Evolutionary conservation across 2,329 filamentous ascomycete species (phyloP), one percentile per base, ranked within the genome.

Genomic region (Bipolaris cookei): DNA sequence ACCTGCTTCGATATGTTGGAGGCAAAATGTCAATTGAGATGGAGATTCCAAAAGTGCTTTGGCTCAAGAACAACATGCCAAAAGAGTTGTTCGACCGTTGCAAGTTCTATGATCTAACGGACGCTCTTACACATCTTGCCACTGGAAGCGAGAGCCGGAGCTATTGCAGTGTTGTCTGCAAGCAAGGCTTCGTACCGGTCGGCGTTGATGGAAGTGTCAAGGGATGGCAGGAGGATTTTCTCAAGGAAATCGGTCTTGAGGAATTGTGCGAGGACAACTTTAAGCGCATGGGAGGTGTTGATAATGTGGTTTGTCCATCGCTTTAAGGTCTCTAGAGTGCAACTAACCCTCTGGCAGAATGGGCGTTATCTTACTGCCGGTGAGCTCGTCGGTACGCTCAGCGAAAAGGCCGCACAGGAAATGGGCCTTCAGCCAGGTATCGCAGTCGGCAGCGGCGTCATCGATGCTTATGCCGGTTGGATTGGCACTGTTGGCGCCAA

Each of bases 11-110:
- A 71, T 99, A 99, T 74, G 95, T 99, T 16, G 95, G 95, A 67
- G 95, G 95, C 62, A 94, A 90, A 76, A 99, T 99, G 95, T 97
- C 92, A 75, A 94, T 97, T 64, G 95, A 99, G 82, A 99, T 99
- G 95, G 95, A 99, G 77, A 96, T 99, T 54, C 95, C 95, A 63
- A 99, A 99, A 80, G 91, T 97, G 1, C 83, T 98, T 56, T 99
- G 95, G 95, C 84, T 99, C 73, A 98, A 98, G 84, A 97, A 97
- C 78, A 86, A 98, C 79, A 98, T 99, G 95, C 90, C 95, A 2
- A 84, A 90, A 53, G 91, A 97, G 69, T 82, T 95, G 14, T 99
- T 98, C 70, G 88, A 89, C 54, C 88, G 89, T 61, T 97, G 93
- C 87, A 97, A 97, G 78, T 99, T 99, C 75, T 99, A 97, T 77